Base-by-base conservation (phyloP, 2,329 filamentous ascomycete genomes). In the Ustilaginoidea virens region DNA sequence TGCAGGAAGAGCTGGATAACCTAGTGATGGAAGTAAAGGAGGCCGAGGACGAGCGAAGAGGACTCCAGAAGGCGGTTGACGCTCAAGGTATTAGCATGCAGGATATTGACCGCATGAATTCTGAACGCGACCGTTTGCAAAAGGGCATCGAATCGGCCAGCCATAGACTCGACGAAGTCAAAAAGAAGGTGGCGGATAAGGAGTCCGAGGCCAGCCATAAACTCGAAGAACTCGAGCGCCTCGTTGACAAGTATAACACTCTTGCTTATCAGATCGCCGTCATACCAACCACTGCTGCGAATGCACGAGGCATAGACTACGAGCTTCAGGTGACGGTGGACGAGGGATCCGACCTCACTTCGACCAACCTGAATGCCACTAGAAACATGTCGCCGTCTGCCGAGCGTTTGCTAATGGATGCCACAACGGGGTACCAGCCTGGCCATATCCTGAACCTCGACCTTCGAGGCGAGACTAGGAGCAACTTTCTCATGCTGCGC, bases 91-190 rank as follows among this genome's bases (percentile, higher is more conserved):
- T 98, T 49, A 92, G 85, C 45, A 92, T 94, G 56, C 80, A 90
- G 56, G 90, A 98, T 66, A 96, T 98, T 48, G 90, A 98, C 65
- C 83, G 90, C 52, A 94, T 98, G 87, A 93, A 85, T 42, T 77
- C 81, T 20, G 90, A 98, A 52, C 76, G 86, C 30, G 90, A 98
- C 46, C 75, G 90, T 26, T 67, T 98, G n/a, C 82, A 92, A 39
- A 86, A 79, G 43, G 80, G 77, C 23, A 77, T 93, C 25, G 83
- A 93, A 42, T 69, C 75, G 2, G 80, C 82, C 0, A 66, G 72
- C 5, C 64, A 70, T 31, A 69, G 82, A 29, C 63, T 94, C 0
- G 86, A 94, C 33, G 90, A 96, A 37, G 69, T 78, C 7, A 92
- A 92, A 58, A 77, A 71, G 39, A 77, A 73, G 39, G 79, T 90